Evolutionary conservation across 495 filamentous ascomycete species (phyloP), one percentile per base, ranked within the genome.

Genomic region (Penicillium desertorum): DNA sequence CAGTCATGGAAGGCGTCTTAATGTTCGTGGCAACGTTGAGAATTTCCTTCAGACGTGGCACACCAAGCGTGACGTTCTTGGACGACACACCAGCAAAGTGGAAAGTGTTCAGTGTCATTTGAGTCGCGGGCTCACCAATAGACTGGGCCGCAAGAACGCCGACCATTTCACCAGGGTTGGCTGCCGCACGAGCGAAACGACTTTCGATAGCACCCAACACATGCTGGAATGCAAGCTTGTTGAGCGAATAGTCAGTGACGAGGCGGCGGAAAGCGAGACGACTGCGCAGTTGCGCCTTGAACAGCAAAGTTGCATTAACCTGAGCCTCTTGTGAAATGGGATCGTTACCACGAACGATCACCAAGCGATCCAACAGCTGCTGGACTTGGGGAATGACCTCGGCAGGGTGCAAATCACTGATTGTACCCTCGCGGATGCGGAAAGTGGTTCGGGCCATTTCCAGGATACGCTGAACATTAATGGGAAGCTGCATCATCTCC

Each of bases 21-120:
- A 99, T 96, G 68, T 97, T 95, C 57, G 86, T 89, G 3, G 94
- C 93, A 42, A 98, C 89, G 69, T 99, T 98, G 37, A 99, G 78
- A 84, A 99, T 98, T 76, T 99, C 94, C 83, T 99, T 99, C 19
- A 99, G 81, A 83, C 94, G 92, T 46, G 94, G 94, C 23, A 99
- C 94, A 89, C 94, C 94, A 51, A 98, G 88, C 22, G 94, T 99
- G 48, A 98, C 91, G 81, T 98, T 99, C 86, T 99, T 99, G 22
- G 94, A 96, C 2, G 95, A 95, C 43, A 98, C 91, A 95, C 94
- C 94, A 72, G 94, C 91, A 75, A 99, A 98, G 82, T 99, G 94
- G 86, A 99, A 99, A 27, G 94, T 99, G 75, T 99, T 99, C 46
- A 99, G 74, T 0, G 94, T 99, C 94, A 99, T 99, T 77, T 99